phyloP scores from a whole-genome alignment of 805 yeast species.

The Candida coquimbonensis region DNA sequence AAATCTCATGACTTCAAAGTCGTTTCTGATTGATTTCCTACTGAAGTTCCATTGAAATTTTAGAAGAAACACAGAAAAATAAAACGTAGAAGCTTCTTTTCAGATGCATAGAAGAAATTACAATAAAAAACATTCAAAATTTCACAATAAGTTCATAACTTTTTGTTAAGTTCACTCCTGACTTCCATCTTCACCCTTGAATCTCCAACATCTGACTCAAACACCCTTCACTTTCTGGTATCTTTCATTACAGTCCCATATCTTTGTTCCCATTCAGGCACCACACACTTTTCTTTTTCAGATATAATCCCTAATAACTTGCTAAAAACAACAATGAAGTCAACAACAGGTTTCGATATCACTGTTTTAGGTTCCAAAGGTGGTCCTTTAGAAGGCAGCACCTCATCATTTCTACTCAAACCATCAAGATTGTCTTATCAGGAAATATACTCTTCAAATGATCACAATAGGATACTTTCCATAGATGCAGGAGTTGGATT shows the following conservation, averaged over 20 bases:
- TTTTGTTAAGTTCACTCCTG: no score
- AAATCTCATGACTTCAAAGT: no score
- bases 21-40: no score
- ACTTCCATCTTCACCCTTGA: no score
- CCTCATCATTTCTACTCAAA: constrained; percentile 63
- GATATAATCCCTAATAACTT: no score
- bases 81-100: constrained; percentile 5
- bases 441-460: constrained; percentile 23
- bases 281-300: neutral
- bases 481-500: constrained; percentile 81
- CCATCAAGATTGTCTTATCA: constrained; percentile 38
- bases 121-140: neutral
- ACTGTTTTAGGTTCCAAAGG: constrained; percentile 76
- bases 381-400: constrained; percentile 71
- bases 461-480: constrained; percentile 38
- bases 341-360: constrained; percentile 39
- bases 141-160: no score
- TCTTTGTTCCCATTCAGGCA: no score
- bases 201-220: no score
- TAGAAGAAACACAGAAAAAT: no score
- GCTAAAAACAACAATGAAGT: neutral
- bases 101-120: constrained; percentile 2
- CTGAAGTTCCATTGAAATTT: no score
- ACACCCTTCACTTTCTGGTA: no score
- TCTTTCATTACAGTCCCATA: no score